Conservation (phyloP, 495 filamentous ascomycete genomes). For the Aspergillus panamensis region DNA sequence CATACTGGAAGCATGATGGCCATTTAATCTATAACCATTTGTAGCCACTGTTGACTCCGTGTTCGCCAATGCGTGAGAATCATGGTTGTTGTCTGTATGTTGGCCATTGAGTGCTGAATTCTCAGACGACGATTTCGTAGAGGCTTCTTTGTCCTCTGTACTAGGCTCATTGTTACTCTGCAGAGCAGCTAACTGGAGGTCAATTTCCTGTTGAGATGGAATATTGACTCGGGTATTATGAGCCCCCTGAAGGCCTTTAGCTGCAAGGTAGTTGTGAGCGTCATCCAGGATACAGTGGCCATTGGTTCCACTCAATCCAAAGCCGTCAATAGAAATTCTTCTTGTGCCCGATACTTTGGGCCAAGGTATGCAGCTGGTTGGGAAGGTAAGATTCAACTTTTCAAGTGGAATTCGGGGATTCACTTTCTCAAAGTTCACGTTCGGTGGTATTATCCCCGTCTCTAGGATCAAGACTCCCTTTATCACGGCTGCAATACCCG, state of each 20-base stretch:
- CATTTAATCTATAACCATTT: no score
- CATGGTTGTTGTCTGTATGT: neutral
- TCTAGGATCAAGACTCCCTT: slow-evolving; percentile 16
- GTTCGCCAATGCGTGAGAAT: neutral
- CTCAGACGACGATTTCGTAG: no score
- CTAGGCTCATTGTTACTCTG: no score
- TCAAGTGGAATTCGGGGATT: slow-evolving; percentile 24
- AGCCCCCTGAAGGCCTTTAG: neutral
- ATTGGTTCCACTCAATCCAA: slow-evolving; percentile 23
- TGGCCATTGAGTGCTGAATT: no score
- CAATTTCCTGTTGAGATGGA: neutral
- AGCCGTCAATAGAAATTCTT: slow-evolving; percentile 17
- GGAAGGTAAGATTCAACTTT: slow-evolving; percentile 1
- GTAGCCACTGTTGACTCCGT: neutral
- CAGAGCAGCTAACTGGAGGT: neutral
- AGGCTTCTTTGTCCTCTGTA: no score
- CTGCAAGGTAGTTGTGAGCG: neutral
- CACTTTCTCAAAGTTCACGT: slow-evolving; percentile 16
- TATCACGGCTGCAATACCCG: slow-evolving; percentile 1
- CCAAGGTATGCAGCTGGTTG: slow-evolving; percentile 12
- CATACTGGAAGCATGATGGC: no score
- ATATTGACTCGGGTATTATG: neutral
- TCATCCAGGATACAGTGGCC: slow-evolving; percentile 18
- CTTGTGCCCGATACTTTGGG: slow-evolving; percentile 8
- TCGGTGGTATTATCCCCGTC: slow-evolving; percentile 22